Evolutionary conservation across 148 eudicot species (phyloP).

Genomic region (Talinum fruticosum): DNA sequence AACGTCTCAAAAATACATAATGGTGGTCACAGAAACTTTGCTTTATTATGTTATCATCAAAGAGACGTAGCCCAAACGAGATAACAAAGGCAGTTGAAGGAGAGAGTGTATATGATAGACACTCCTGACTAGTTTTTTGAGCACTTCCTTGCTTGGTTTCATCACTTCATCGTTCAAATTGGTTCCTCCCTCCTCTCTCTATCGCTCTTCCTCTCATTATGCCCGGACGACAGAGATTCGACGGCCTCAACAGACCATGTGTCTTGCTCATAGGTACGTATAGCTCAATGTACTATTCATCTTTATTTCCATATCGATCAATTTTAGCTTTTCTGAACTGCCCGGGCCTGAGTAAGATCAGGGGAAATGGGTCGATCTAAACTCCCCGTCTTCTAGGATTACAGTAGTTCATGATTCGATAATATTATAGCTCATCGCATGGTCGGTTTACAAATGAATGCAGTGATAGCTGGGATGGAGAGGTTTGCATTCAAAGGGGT

Average conservation of each 20-base stretch:
- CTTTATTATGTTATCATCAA: neutral
- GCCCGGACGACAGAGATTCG: constrained; percentile 36
- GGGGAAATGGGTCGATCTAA: neutral
- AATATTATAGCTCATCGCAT: neutral
- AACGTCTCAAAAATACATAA: neutral
- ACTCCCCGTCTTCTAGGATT: too few species aligned
- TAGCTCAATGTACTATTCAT: neutral
- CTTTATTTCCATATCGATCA: neutral
- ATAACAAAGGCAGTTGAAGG: neutral
- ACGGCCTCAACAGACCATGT: constrained; percentile 66
- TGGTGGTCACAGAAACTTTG: neutral
- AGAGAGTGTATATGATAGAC: neutral
- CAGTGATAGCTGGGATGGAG: constrained; percentile 89
- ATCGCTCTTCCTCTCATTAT: constrained; percentile 16
- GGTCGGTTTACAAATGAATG: neutral
- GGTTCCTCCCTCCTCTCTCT: constrained; percentile 17
- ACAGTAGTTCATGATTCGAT: too few species aligned
- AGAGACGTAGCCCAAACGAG: neutral
- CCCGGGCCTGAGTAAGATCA: neutral
- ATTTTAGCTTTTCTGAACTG: too few species aligned
- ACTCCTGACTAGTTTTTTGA: neutral
- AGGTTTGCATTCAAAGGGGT: constrained; percentile 98
- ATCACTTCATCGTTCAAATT: neutral
- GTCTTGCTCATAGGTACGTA: constrained; percentile 65
- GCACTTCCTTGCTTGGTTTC: neutral